Evolutionary conservation across 305 asterid species (phyloP).

Genomic region (Fraxinus baroniana): DNA sequence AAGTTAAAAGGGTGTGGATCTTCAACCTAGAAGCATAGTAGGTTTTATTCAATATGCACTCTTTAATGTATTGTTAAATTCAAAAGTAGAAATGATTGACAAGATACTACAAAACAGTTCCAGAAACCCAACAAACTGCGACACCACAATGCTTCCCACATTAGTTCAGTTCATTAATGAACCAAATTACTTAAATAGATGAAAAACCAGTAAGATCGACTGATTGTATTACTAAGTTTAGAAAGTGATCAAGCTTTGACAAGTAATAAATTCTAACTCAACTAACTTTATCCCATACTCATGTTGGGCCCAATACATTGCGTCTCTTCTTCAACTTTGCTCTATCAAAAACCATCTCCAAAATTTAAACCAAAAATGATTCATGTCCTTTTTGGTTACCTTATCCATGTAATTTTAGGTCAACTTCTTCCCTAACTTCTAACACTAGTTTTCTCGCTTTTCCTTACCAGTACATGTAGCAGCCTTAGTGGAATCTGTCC

Average conservation of each 20-base stretch:
- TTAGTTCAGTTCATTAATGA: neutral
- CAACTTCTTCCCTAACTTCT: neutral
- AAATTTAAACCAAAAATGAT: neutral
- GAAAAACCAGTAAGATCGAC: neutral
- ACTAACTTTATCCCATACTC: neutral
- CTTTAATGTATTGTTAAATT: neutral
- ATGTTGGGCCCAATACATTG: neutral
- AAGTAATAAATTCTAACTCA: slow-evolving; percentile 1
- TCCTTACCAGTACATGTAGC: neutral
- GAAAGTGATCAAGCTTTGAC: slow-evolving; percentile 12
- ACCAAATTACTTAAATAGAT: slow-evolving; percentile 12
- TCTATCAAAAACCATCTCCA: neutral
- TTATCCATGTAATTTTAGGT: neutral
- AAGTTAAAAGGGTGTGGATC: neutral
- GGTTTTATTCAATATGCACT: slow-evolving; percentile 7
- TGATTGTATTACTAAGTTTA: slow-evolving; percentile 8
- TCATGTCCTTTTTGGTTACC: neutral
- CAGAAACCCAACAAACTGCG: slow-evolving; percentile 10
- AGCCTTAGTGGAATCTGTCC: neutral
- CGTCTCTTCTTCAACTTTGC: neutral
- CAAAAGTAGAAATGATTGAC: neutral
- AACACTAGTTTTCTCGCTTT: neutral
- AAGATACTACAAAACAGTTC: neutral
- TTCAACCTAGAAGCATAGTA: neutral
- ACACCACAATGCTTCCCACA: neutral